Evolutionary conservation across 768 basidiomycete genomes (phyloP).

Genomic region (Boletus patriciae): DNA sequence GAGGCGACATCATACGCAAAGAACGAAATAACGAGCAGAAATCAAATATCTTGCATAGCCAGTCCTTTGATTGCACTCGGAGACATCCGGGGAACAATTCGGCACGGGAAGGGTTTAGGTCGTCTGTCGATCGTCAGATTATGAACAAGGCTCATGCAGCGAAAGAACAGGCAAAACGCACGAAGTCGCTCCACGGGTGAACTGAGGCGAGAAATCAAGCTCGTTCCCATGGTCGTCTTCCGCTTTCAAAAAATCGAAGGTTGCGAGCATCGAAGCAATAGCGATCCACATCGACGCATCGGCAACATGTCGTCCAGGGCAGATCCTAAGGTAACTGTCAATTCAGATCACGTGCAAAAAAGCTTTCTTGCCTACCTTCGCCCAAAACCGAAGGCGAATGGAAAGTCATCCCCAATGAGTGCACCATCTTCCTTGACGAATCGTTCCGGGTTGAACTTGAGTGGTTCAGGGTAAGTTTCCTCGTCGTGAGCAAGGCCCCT

Average conservation of each 20-base stretch:
- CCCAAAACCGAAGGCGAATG: slow-evolving; percentile 26
- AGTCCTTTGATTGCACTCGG: slow-evolving; percentile 9
- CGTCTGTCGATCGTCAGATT: slow-evolving; percentile 15
- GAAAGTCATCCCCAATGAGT: slow-evolving; percentile 2
- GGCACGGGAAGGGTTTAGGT: slow-evolving; percentile 24
- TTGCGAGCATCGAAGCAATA: slow-evolving; percentile 23
- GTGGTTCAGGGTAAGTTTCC: slow-evolving; percentile 39
- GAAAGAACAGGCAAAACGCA: slow-evolving; percentile 8
- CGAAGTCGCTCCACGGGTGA: slow-evolving; percentile 19
- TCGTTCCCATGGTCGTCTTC: slow-evolving; percentile 24
- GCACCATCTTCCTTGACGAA: slow-evolving; percentile 29
- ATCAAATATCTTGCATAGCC: slow-evolving; percentile 8
- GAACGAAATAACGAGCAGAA: background rate
- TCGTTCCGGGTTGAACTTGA: slow-evolving; percentile 42
- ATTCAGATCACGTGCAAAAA: background rate
- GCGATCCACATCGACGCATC: slow-evolving; percentile 29
- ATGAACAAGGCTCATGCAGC: background rate
- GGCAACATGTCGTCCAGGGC: slow-evolving; percentile 25
- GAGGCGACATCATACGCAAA: background rate
- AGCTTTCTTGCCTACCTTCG: slow-evolving; percentile 19
- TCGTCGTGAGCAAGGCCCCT: slow-evolving; percentile 43
- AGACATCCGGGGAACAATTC: slow-evolving; percentile 19
- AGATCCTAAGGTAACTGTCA: slow-evolving; percentile 14
- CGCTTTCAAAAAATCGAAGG: slow-evolving; percentile 24
- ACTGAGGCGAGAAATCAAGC: slow-evolving; percentile 26